Base-by-base conservation (phyloP, 192 early-diverging fungal species). In the Coemansia sp. region DNA sequence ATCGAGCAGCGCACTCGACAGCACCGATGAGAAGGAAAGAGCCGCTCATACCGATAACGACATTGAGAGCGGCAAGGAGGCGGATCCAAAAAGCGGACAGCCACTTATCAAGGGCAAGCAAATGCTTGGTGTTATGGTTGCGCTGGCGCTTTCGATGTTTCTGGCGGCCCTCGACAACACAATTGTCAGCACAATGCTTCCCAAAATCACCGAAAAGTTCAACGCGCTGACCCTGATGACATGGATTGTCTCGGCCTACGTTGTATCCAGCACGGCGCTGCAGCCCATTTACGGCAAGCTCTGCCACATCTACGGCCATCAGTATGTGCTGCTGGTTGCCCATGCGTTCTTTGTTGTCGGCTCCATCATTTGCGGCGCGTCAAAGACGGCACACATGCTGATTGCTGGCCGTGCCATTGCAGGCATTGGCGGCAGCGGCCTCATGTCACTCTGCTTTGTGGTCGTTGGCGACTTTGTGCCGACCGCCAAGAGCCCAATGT, bases 301-400 rank as follows among this genome's bases (percentile, higher is more conserved):
- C 14, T 83, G 87, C 27, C 86, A 94, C 52, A 88, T 92, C 36
- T 93, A 89, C 76, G 94, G 87, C 17, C 81, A 82, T 46, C 75
- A 79, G 47, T 44, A 58, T 4, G 70, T 80, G 8, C 46, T 86
- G 39, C 45, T 87, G 0, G 64, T 78, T 32, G 78, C 79, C 11
- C 59, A 70, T 28, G 49, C 60, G 7, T 46, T 85, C 23, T 82
- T 83, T 34, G 60, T 80, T 8, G 37, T 73, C 14, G 78, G 80
- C 19, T 80, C 77, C 32, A 67, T 80, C 53, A 32, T 72, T n/a
- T 64, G 74, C 49, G 81, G 78, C 33, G 74, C 71, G 27, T 75
- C 85, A 0, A 75, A 50, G 0, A 81, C 61, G 14, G 84, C 87
- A 42, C 64, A 54, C 33, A 80, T 84, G 76, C 64, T 91, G 23